phyloP scores from a whole-genome alignment of 2,329 filamentous ascomycete species.

The Diplodia intermedia region DNA sequence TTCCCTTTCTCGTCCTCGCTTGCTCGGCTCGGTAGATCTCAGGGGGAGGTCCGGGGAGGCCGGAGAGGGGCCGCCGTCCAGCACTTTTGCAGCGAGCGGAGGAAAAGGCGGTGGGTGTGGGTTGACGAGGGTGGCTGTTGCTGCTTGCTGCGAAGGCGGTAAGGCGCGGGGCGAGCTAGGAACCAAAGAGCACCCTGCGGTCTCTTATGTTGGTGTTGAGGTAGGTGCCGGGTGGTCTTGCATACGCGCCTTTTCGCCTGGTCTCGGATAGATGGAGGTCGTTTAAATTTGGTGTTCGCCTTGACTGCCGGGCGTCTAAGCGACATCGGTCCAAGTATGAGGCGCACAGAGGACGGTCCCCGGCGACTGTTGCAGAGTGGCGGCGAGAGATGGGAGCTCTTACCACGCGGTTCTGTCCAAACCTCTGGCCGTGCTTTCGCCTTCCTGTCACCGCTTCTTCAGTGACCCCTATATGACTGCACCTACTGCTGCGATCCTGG shows the following conservation, averaged over 20 bases:
- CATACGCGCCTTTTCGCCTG: neutral
- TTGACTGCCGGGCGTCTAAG: neutral
- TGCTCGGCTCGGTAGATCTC: conserved; percentile 15
- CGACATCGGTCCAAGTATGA: neutral
- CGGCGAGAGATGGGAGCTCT: neutral
- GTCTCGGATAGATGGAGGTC: neutral
- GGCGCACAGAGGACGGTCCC: neutral
- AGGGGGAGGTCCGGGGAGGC: neutral
- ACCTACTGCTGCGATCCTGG: neutral
- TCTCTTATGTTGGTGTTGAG: neutral
- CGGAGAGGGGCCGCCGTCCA: neutral
- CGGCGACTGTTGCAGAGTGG: neutral
- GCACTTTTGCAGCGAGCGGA: neutral
- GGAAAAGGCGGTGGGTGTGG: neutral
- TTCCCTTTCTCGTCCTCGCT: conserved; percentile 6
- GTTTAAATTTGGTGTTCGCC: neutral
- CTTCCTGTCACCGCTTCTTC: neutral
- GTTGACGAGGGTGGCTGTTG: neutral
- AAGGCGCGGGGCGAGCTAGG: neutral
- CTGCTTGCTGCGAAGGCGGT: neutral
- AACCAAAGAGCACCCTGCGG: neutral
- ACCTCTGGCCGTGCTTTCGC: neutral
- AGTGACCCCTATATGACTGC: neutral
- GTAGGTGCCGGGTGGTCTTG: neutral
- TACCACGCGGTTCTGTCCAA: too few species aligned